A percentile compares a stretch with the other conserved stretches of the same genome.
These are phyloP conservation scores for Chlamydomonas eustigma DNA, from an alignment of 139 green algal species.

Conservation along the genomic window DNA sequence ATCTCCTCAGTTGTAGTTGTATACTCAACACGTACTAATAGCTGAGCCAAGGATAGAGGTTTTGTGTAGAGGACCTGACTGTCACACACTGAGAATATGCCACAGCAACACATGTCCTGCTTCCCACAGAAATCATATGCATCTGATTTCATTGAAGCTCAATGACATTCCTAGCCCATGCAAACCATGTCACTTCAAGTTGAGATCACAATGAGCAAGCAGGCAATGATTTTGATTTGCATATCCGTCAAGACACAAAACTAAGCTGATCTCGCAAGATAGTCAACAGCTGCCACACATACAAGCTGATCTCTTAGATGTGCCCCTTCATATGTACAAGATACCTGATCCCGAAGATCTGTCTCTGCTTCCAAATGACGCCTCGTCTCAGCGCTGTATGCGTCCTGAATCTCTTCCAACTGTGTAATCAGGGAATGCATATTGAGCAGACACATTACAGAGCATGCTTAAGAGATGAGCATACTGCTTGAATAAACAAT, in stretches of 20 bases:
- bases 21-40: too few relatives aligned
- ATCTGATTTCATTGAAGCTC: too few relatives aligned
- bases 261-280: too few relatives aligned
- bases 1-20: too few relatives aligned
- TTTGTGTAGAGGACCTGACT: too few relatives aligned
- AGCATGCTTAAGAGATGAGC: neutral
- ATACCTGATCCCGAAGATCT: neutral
- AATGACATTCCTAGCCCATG: too few relatives aligned
- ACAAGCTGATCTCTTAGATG: neutral
- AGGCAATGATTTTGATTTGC: neutral
- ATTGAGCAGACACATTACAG: neutral
- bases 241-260: too few relatives aligned
- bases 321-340: neutral
- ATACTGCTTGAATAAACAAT: neutral
- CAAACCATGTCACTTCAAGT: neutral
- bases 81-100: too few relatives aligned
- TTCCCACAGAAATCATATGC: too few relatives aligned
- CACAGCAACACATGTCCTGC: too few relatives aligned
- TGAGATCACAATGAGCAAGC: neutral
- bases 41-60: too few relatives aligned
- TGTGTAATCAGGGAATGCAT: neutral
- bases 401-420: neutral
- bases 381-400: neutral
- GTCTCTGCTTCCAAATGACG: neutral
- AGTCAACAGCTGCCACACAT: too few relatives aligned